Conservation (phyloP, 1,139 yeast species). For the Geotrichum carabidarum region DNA sequence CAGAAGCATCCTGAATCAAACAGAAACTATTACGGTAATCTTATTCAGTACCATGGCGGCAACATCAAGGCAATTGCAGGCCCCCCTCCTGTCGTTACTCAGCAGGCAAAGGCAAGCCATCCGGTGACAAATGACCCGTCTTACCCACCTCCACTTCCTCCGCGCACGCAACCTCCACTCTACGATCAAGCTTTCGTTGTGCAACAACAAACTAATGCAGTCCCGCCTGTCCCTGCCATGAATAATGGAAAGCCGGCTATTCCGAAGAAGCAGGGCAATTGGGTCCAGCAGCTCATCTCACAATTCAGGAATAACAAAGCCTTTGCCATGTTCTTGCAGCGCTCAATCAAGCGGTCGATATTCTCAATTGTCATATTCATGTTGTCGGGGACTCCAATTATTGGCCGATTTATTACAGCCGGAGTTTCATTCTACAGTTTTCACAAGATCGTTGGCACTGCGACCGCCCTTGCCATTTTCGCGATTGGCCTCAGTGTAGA, state of each 20-base stretch:
- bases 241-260: neutral
- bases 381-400: conserved; percentile 37
- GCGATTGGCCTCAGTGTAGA: conserved; percentile 40
- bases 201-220: neutral
- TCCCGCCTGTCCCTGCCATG: neutral
- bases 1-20: conserved; percentile 39
- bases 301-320: conserved; percentile 8
- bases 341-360: conserved; percentile 31
- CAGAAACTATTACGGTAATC: conserved; percentile 27
- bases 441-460: conserved; percentile 46
- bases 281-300: neutral
- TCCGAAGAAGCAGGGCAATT: neutral
- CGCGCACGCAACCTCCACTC: neutral
- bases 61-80: neutral
- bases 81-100: neutral
- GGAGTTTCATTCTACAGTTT: conserved; percentile 44
- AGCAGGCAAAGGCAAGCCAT: neutral
- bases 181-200: neutral
- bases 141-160: neutral
- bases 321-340: conserved; percentile 21
- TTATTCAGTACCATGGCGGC: conserved; percentile 13
- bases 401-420: conserved; percentile 45
- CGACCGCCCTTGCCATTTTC: conserved; percentile 42
- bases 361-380: conserved; percentile 31
- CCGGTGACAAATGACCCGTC: neutral